A percentile compares a stretch with the other conserved stretches of the same genome.
phyloP scores from a whole-genome alignment of 768 basidiomycete genomes.

The Suillus bovinus region DNA sequence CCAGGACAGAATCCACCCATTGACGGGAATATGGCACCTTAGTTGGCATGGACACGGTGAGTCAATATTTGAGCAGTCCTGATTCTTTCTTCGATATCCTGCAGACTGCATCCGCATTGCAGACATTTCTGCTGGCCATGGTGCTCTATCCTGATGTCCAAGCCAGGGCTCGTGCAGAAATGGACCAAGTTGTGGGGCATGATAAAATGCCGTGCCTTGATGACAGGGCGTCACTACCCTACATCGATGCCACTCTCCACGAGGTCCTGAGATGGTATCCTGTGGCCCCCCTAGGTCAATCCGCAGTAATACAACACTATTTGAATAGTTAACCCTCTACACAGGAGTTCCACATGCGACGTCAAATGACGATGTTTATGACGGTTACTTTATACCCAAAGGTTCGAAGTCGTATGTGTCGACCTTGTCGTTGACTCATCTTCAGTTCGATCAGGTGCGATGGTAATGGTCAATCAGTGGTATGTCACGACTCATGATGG shows the following conservation, averaged over 20 bases:
- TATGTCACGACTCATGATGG: background rate
- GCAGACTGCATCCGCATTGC: slow-evolving; percentile 23
- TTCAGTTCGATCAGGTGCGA: background rate
- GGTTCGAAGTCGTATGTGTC: slow-evolving; percentile 33
- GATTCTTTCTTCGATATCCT: background rate
- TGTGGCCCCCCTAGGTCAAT: slow-evolving; percentile 23
- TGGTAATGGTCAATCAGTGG: background rate
- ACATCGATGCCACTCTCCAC: slow-evolving; percentile 23
- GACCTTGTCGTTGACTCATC: background rate
- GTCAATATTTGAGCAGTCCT: background rate
- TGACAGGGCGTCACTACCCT: slow-evolving; percentile 24
- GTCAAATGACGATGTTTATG: slow-evolving; percentile 39
- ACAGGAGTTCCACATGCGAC: slow-evolving; percentile 23
- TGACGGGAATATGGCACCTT: background rate
- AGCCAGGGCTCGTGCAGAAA: slow-evolving; percentile 29
- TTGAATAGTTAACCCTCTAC: background rate
- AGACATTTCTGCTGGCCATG: slow-evolving; percentile 30
- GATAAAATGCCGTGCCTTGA: slow-evolving; percentile 12
- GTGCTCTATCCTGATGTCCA: slow-evolving; percentile 28
- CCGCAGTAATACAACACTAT: background rate
- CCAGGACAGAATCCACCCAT: background rate
- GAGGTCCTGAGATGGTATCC: slow-evolving; percentile 26
- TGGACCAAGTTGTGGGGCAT: slow-evolving; percentile 22
- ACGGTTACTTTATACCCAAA: slow-evolving; percentile 48
- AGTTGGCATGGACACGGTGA: slow-evolving; percentile 8